Conservation (phyloP, 1,139 yeast species). For the Suhomyces anneliseae region DNA sequence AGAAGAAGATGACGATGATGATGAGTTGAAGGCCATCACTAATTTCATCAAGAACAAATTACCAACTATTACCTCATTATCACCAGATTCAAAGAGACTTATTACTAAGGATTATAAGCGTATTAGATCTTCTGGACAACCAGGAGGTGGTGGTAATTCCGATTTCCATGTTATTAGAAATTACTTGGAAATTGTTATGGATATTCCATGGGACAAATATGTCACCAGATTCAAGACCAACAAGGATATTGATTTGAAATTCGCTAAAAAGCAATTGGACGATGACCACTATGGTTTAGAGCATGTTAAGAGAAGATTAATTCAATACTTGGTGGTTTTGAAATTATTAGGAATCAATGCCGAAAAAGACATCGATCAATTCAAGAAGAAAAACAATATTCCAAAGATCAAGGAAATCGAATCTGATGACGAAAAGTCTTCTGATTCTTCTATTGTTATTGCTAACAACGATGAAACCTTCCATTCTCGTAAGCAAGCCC, state of each 20-base stretch:
- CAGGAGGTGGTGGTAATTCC: conserved; percentile 56
- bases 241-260: conserved; percentile 49
- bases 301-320: conserved; percentile 74
- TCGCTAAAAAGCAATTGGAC: conserved; percentile 64
- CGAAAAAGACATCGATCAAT: conserved; percentile 24
- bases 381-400: conserved; percentile 12
- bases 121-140: conserved; percentile 50
- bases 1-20: conserved; percentile 45
- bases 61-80: conserved; percentile 35
- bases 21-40: conserved; percentile 45
- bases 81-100: conserved; percentile 55
- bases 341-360: conserved; percentile 56
- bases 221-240: conserved; percentile 41
- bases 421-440: conserved; percentile 4
- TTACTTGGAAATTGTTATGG: conserved; percentile 68
- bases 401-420: conserved; percentile 7
- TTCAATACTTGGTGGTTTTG: conserved; percentile 80
- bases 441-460: conserved; percentile 28
- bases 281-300: conserved; percentile 83
- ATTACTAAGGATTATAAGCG: conserved; percentile 65
- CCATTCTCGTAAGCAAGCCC: conserved; percentile 29
- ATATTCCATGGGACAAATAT: conserved; percentile 60
- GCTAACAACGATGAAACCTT: conserved; percentile 41
- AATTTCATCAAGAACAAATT: conserved; percentile 50
- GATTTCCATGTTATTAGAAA: conserved; percentile 74